Evolutionary conservation across 768 basidiomycete genomes (phyloP), one percentile per base, ranked within the genome.

Genomic region (Suillus sp.): DNA sequence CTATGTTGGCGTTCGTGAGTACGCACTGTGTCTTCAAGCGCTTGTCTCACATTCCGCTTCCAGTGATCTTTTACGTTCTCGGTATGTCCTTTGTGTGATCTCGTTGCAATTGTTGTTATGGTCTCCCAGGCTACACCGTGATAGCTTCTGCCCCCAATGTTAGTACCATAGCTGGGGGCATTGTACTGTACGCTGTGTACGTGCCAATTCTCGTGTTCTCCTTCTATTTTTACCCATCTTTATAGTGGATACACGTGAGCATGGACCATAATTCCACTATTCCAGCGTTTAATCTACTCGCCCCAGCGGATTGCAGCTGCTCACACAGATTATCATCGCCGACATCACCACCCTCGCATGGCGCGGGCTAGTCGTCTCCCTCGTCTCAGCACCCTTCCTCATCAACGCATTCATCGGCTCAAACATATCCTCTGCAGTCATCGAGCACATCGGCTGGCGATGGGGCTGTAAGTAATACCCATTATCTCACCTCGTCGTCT

Each of bases 331-430:
- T 64, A 82, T 87, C 67, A 85, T 87, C 58, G 86, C 86, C 27
- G 86, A 87, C 67, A 83, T 83, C 61, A 86, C 85, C 2, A 83
- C 84, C 8, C 79, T 86, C 20, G 76, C 77, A 69, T 86, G 84
- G 83, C 79, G 86, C 60, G 84, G 85, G 9, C 71, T 86, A 27
- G 80, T 86, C 32, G 78, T 78, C 8, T 75, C 75, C 8, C 73
- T 86, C 34, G 80, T 79, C 14, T 79, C 81, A 8, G 65, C 79
- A 47, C 85, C 85, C 4, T 86, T 84, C 74, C 74, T 89, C 64
- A 77, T 89, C 71, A 89, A 89, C 70, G 85, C 79, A 2, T 88
- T 87, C 69, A 77, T 89, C 62, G 86, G 86, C n/a, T 77, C 84
- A n/a, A 86, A 85, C 68, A 81, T 89, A 55, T 79, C 84, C n/a